Evolutionary conservation across 495 filamentous ascomycete species (phyloP).

Genomic region (Podospora anserina): DNA sequence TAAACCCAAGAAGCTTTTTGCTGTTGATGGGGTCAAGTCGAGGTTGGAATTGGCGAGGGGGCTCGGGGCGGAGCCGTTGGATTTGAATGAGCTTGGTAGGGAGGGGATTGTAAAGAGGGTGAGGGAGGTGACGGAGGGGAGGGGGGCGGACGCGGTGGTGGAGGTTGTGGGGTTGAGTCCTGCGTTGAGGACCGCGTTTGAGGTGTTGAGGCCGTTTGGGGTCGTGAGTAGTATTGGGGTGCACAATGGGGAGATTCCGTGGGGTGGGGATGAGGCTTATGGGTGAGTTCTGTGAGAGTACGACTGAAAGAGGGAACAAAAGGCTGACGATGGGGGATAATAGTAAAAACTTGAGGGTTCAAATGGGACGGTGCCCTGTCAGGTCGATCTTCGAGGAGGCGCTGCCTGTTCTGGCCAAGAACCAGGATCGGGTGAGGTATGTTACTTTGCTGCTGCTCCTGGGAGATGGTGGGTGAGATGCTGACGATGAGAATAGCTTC

Average conservation of each 20-base stretch:
- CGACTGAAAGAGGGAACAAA: neutral
- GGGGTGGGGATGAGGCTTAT: slow-evolving; percentile 79
- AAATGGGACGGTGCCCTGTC: slow-evolving; percentile 94
- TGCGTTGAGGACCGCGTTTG: slow-evolving; percentile 79
- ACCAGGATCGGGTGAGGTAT: slow-evolving; percentile 78
- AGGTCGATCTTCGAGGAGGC: slow-evolving; percentile 77
- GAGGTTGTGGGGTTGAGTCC: slow-evolving; percentile 87
- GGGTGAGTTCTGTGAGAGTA: slow-evolving; percentile 38
- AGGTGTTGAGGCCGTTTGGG: slow-evolving; percentile 83
- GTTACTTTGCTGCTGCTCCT: slow-evolving; percentile 26
- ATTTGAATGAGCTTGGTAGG: slow-evolving; percentile 62
- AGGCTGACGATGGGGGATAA: slow-evolving; percentile 11
- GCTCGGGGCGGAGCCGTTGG: slow-evolving; percentile 82
- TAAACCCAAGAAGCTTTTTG: slow-evolving; percentile 76
- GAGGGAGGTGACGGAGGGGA: slow-evolving; percentile 70
- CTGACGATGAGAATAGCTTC: slow-evolving; percentile 56
- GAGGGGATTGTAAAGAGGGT: slow-evolving; percentile 68
- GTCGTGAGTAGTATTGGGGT: slow-evolving; percentile 87
- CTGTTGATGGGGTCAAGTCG: slow-evolving; percentile 77
- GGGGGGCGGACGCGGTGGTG: slow-evolving; percentile 87
- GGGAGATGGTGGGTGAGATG: neutral
- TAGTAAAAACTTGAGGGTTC: slow-evolving; percentile 81
- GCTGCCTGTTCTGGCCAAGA: slow-evolving; percentile 72
- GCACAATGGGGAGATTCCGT: slow-evolving; percentile 89
- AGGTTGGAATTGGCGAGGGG: slow-evolving; percentile 72